phyloP scores from a whole-genome alignment of 306 rosid species.

The Medicago truncatula region DNA sequence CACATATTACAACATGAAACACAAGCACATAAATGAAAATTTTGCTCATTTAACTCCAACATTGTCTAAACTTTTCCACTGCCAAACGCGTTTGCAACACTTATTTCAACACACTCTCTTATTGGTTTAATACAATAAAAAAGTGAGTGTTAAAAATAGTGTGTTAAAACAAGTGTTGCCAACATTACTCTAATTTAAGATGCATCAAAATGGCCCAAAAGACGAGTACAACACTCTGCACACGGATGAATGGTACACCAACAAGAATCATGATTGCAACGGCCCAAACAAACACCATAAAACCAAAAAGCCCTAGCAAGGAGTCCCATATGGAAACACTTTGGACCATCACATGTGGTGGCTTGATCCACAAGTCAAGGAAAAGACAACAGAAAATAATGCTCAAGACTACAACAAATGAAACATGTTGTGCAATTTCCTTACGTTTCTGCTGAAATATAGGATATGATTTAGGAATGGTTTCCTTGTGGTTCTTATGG shows the following conservation, averaged over 20 bases:
- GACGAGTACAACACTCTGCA: background rate
- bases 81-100: no score
- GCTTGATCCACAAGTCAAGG: background rate
- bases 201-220: conserved; percentile 2
- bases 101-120: no score
- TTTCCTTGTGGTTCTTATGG: no score
- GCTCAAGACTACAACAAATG: background rate
- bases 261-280: background rate
- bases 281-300: background rate
- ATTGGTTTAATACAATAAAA: no score
- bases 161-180: no score
- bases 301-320: background rate
- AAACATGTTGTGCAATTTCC: background rate
- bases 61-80: no score
- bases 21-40: no score
- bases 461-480: background rate
- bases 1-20: no score
- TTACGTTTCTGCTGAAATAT: background rate
- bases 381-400: background rate
- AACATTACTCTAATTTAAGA: background rate
- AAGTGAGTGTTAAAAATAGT: no score
- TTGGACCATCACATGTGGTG: background rate
- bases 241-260: background rate
- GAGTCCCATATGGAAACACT: background rate
- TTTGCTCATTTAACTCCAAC: no score